Percentiles rank a stretch among this genome's conserved stretches.
phyloP scores from a whole-genome alignment of 306 rosid genomes.

The Styphnolobium japonicum region DNA sequence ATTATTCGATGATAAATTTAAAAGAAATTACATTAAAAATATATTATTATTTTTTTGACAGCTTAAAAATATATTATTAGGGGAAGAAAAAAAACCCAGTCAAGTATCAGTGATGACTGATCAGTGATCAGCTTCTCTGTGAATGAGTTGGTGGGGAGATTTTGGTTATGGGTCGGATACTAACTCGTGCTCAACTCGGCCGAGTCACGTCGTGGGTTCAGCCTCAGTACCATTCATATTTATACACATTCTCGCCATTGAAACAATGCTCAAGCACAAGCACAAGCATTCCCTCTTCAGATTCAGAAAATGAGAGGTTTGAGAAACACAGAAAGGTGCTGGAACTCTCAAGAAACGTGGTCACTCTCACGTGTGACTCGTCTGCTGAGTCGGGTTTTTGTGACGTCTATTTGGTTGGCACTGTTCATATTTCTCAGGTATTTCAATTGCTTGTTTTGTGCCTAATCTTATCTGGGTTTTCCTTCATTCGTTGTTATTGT shows the following conservation, averaged over 20 bases:
- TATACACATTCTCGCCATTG: neutral
- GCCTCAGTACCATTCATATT: neutral
- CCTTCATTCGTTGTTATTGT: too few species aligned
- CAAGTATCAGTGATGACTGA: too few species aligned
- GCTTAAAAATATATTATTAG: too few species aligned
- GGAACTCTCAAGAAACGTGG: constrained; percentile 50
- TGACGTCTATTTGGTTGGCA: constrained; percentile 56
- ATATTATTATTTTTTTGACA: too few species aligned
- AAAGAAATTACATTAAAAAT: too few species aligned
- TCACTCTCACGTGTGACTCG: constrained; percentile 48
- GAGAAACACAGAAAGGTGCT: constrained; percentile 21
- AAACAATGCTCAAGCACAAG: neutral
- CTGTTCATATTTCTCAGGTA: constrained; percentile 58
- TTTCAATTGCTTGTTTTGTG: too few species aligned
- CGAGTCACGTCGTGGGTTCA: neutral
- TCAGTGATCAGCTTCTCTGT: too few species aligned
- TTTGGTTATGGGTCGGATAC: neutral
- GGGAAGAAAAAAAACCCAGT: too few species aligned
- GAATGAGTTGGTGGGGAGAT: too few species aligned
- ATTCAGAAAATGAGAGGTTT: neutral
- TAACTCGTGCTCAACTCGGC: neutral
- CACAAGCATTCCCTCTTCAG: neutral
- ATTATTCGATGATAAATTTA: too few species aligned
- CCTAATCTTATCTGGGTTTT: neutral
- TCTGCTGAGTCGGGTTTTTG: constrained; percentile 43